Base-by-base conservation (phyloP, 345 rosid genomes). In the Orychophragmus violaceus region DNA sequence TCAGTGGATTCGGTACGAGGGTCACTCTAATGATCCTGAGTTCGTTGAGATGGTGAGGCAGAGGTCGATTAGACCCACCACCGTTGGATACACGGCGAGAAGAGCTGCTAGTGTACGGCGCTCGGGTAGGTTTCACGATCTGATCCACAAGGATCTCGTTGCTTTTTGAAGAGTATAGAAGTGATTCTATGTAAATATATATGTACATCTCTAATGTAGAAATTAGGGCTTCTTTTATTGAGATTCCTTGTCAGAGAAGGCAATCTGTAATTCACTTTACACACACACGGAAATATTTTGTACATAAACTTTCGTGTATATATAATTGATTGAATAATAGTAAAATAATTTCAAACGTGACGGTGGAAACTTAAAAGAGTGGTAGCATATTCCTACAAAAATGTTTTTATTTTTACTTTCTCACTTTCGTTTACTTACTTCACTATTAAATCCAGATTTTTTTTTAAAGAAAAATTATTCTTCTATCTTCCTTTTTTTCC, bases 11-110 rank as follows among this genome's bases (percentile, higher is more conserved):
- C 71, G 88, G 66, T 74, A 63, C 81, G 97, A 85, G 39, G 97
- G 92, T 44, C 83, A 58, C 8, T 76, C 90, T 3, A 79, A 84
- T 65, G 90, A 94, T 51, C 83, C 89, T 0, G 88, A 81, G 73
- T 90, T 77, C 69, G 82, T 85, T 35, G 85, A 84, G 1, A 81
- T 90, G 85, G 93, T 94, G 69, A 81, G 97, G 32, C 97, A 94
- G 64, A 81, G 87, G 52, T 88, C 94, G 8, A 24, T 85, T 17
- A 75, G 89, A 50, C 89, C 89, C n/a, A 77, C 86, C 46, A 82
- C 95, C 1, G 95, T 94, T 5, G 99, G 97, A 54, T 83, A 69
- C 74, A 82, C 96, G 0, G 98, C 96, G 2, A 70, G 64, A 22
- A 41, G 36, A 51, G 77, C 77, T 9, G 77, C 77, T 6, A 73